phyloP scores from a whole-genome alignment of 345 rosid genomes.

The Euphorbia pulcherrima region DNA sequence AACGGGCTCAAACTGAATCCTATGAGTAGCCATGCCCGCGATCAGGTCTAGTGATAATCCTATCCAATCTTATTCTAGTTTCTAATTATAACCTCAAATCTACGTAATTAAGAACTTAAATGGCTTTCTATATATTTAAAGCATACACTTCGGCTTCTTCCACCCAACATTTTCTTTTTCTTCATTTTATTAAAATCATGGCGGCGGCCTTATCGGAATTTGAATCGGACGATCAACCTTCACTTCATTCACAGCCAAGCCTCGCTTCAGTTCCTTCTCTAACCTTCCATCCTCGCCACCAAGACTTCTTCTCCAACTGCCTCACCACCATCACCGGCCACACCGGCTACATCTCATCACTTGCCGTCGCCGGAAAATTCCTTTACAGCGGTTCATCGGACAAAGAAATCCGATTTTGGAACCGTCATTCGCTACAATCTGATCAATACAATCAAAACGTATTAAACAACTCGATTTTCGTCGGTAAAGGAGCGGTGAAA shows the following conservation, averaged over 20 bases:
- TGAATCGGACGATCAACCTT: constrained; percentile 19
- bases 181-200: constrained; percentile 23
- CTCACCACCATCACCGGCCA: constrained; percentile 60
- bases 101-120: not conserved
- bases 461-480: constrained; percentile 31
- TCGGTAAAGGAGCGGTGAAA: constrained; percentile 71
- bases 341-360: constrained; percentile 59
- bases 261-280: constrained; percentile 40
- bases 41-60: too few species aligned
- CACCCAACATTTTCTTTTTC: constrained; percentile 2
- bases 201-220: constrained; percentile 19
- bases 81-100: not conserved
- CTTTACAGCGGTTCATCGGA: constrained; percentile 68
- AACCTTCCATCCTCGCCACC: constrained; percentile 19
- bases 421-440: constrained; percentile 32
- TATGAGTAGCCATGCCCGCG: too few species aligned
- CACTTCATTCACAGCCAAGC: constrained; percentile 38
- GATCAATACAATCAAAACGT: constrained; percentile 24
- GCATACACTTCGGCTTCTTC: constrained; percentile 20
- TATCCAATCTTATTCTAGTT: not conserved
- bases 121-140: constrained; percentile 15
- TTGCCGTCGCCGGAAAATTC: constrained; percentile 54
- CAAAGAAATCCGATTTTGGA: constrained; percentile 63
- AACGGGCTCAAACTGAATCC: too few species aligned
- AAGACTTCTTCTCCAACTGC: constrained; percentile 31